Conservation (phyloP, 495 filamentous ascomycete genomes). For the Penicillium psychrofluorescens region DNA sequence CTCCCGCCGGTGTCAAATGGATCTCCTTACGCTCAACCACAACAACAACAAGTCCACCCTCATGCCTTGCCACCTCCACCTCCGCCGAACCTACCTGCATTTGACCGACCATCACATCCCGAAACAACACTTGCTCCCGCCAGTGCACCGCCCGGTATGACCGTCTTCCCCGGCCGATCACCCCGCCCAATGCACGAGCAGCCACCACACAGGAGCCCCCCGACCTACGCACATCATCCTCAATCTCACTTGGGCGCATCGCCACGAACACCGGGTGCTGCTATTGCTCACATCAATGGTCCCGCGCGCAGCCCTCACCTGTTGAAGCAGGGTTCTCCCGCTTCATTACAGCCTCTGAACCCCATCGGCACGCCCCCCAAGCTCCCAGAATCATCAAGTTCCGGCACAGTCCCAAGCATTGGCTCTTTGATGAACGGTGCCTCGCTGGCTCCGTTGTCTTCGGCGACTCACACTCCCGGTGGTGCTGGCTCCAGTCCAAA, state of each 20-base stretch:
- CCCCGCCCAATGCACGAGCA: conserved; percentile 25
- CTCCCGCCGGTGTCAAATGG: conserved; percentile 31
- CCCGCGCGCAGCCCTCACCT: conserved; percentile 21
- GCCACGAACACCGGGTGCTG: conserved; percentile 25
- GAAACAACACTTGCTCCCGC: conserved; percentile 21
- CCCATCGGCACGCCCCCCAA: conserved; percentile 17
- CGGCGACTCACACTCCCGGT: conserved; percentile 18
- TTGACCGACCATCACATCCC: conserved; percentile 28
- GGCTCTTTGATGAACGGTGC: conserved; percentile 43
- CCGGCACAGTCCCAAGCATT: conserved; percentile 45
- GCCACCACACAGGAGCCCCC: conserved; percentile 23
- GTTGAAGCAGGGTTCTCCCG: conserved; percentile 25
- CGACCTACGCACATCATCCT: conserved; percentile 15
- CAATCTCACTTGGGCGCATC: conserved; percentile 30
- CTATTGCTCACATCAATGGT: conserved; percentile 21
- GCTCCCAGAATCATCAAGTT: conserved; percentile 12
- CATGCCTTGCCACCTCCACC: conserved; percentile 22
- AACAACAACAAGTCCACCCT: conserved; percentile 7
- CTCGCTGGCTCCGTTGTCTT: conserved; percentile 34
- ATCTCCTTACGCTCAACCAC: conserved; percentile 19
- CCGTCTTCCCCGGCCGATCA: conserved; percentile 25
- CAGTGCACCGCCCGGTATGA: conserved; percentile 16
- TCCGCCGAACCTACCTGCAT: conserved; percentile 18
- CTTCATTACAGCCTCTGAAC: conserved; percentile 10
- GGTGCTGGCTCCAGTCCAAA: conserved; percentile 8